phyloP scores from a whole-genome alignment of 2,329 filamentous ascomycete species.

The Ophiostoma quercus region DNA sequence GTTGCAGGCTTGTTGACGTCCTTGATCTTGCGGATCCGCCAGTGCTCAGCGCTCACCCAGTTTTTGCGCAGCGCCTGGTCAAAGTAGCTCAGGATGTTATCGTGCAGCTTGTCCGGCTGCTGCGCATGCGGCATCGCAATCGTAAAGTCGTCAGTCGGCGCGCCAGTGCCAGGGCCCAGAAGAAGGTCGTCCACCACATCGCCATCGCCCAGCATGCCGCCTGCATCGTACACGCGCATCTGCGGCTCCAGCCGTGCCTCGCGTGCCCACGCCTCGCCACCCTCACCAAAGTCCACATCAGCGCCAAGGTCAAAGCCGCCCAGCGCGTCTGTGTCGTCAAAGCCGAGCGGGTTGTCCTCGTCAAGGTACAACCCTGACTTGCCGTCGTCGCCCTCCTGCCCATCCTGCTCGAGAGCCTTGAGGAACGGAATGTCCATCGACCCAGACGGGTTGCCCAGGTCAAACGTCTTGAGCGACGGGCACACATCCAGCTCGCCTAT shows the following conservation, averaged over 20 bases:
- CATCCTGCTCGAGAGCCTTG: slow-evolving; percentile 71
- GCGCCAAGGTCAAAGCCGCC: slow-evolving; percentile 64
- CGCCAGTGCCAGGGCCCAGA: slow-evolving; percentile 57
- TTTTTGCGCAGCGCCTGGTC: slow-evolving; percentile 95
- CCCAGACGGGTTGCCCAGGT: slow-evolving; percentile 78
- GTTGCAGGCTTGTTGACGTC: slow-evolving; percentile 39
- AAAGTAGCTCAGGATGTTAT: slow-evolving; percentile 96
- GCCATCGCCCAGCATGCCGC: slow-evolving; percentile 42
- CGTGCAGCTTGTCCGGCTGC: slow-evolving; percentile 65
- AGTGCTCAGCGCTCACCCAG: slow-evolving; percentile 97
- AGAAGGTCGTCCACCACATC: slow-evolving; percentile 49
- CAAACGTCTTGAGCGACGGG: slow-evolving; percentile 88
- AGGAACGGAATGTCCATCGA: slow-evolving; percentile 88
- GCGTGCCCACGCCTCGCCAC: slow-evolving; percentile 90
- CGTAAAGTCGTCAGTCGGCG: slow-evolving; percentile 65
- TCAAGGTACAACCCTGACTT: slow-evolving; percentile 79
- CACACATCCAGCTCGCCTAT: slow-evolving; percentile 89
- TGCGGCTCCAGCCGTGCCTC: slow-evolving; percentile 84
- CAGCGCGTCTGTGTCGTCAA: slow-evolving; percentile 72
- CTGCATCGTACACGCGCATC: slow-evolving; percentile 69
- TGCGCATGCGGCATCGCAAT: slow-evolving; percentile 71
- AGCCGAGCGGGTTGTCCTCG: slow-evolving; percentile 76
- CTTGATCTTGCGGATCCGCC: slow-evolving; percentile 94
- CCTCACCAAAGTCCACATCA: slow-evolving; percentile 86
- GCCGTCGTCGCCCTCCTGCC: slow-evolving; percentile 47